Evolutionary conservation across 768 basidiomycete genomes (phyloP).

Genomic region (Pleurotus djamor): DNA sequence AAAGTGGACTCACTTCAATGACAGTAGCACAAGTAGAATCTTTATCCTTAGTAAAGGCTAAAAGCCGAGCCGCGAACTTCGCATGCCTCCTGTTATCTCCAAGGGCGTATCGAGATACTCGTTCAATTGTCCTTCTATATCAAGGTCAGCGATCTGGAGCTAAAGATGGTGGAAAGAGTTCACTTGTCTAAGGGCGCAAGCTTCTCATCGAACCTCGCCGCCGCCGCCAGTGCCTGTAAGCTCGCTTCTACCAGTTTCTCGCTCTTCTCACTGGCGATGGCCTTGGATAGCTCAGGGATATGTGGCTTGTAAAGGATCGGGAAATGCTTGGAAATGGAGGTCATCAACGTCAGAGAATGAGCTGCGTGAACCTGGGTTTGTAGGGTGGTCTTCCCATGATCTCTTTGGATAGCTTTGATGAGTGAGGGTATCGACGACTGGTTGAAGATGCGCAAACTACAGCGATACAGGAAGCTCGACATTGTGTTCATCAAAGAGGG

Average conservation of each 20-base stretch:
- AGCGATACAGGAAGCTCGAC: constrained; percentile 64
- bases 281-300: constrained; percentile 71
- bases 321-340: constrained; percentile 69
- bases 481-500: constrained; percentile 66
- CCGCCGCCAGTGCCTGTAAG: constrained; percentile 74
- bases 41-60: constrained; percentile 58
- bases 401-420: constrained; percentile 62
- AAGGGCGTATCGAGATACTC: constrained; percentile 55
- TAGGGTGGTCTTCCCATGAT: constrained; percentile 32
- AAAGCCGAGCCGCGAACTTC: constrained; percentile 81
- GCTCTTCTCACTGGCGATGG: constrained; percentile 65
- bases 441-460: constrained; percentile 74
- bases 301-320: constrained; percentile 75
- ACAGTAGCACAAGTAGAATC: constrained; percentile 49
- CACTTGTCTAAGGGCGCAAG: constrained; percentile 66
- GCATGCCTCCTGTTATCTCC: constrained; percentile 64
- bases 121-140: constrained; percentile 63
- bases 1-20: constrained; percentile 53
- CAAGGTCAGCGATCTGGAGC: neutral
- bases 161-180: neutral
- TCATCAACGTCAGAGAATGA: constrained; percentile 52
- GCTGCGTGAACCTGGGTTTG: constrained; percentile 33
- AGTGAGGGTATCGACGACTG: constrained; percentile 83
- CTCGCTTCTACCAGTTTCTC: constrained; percentile 56
- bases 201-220: constrained; percentile 57